Base-by-base conservation (phyloP, 2,329 filamentous ascomycete genomes). In the Penicillium aurantiogriseum region DNA sequence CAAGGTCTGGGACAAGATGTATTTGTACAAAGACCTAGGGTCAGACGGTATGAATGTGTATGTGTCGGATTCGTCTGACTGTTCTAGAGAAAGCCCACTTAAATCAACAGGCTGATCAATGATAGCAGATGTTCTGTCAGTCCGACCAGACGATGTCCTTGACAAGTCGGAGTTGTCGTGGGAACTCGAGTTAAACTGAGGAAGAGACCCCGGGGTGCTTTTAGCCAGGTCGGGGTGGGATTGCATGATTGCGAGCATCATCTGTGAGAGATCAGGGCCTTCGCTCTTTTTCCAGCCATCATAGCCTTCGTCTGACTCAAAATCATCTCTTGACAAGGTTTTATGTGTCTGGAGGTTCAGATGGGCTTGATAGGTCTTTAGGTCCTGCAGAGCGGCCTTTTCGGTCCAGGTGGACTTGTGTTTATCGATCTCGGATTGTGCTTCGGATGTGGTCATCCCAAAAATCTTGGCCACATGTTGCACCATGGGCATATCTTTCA, bases 401-500 rank as follows among this genome's bases (percentile, higher is more conserved):
- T 96, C 92, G 1, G 91, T 97, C 94, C 94, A 99, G 2, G 85
- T 76, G 5, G 85, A 81, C 64, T 88, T 89, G 74, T 96, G 85
- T 48, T 86, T 84, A 74, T 96, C 89, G 70, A 99, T 90, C 68
- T 97, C 92, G 43, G 85, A 84, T 76, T 99, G 94, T 6, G 92
- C 88, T 64, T 94, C 87, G 1, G 87, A 86, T 63, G 89, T 86
- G 43, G 87, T 86, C 58, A 93, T 82, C 44, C 89, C 89, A 75
- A 97, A 99, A 62, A 97, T 90, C 67, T 84, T 88, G 50, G 89
- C 90, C 27, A 99, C 92, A 36, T 88, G 85, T 72, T 94, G 88
- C 29, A 96, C 94, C 76, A 97, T 84, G 38, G 88, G 88, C 94
- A 99, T 99, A 71, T 99, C 94, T 76, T 94, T 96, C 71, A 97